Base-by-base conservation (phyloP, 306 rosid genomes). In the Pyrus bretschneideri region DNA sequence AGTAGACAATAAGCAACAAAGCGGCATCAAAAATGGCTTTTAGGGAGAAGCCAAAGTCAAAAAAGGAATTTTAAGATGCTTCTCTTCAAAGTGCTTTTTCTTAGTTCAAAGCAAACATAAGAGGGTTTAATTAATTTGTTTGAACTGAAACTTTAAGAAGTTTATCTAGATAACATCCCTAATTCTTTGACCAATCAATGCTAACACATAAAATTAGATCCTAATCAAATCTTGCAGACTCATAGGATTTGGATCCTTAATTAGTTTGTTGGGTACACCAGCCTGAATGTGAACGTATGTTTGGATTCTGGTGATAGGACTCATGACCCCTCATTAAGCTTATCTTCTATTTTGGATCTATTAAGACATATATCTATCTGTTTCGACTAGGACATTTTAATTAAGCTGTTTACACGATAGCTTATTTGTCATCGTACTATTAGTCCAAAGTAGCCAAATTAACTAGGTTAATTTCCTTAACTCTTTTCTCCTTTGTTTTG, bases 111-210 rank as follows among this genome's bases (percentile, higher is more conserved):
- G 49, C 17, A 35, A 33, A 21, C 27, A 64, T 31, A 3, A 64
- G 15, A 3, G 8, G 33, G 44, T 18, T 64, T 31, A 29, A 13
- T 58, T 51, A 61, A 33, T 64, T 31, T 64, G 6, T 51, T 15
- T 2, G 9, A 23, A 66, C 70, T 66, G 70, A 35, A 66, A 66
- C 51, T 66, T 66, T 66, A 33, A 66, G 70, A 66, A 33, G 46
- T 5, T 66, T 44, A 66, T 66, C 51, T 66, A 35, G 70, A 35
- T 21, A 66, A 66, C 46, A 66, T 35, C 70, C 49, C 70, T 66
- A 66, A 11, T 66, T 66, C 70, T 19, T 66, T 35, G 70, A 35
- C 51, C 70, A 66, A 66, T 66, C 70, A 35, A 66, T 66, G 70
- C n/a, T 11, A 19, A 35, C 21, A 66, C 69, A 31, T 64, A 31